phyloP scores from a whole-genome alignment of 1,284 basidiomycete genomes.

The Golubevia pallescens region DNA sequence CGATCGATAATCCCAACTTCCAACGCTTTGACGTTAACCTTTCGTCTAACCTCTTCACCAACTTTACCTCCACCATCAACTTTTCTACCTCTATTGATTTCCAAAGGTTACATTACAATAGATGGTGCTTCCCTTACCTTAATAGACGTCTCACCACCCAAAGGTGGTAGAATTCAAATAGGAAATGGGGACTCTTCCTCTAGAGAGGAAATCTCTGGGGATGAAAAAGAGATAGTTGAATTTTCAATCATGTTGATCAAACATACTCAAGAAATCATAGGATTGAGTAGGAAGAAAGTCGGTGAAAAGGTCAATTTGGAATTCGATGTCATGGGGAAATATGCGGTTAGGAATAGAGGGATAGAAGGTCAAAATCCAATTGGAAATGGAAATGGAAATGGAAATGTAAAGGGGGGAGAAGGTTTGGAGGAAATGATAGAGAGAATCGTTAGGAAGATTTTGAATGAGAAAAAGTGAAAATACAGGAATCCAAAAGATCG shows the following conservation, averaged over 20 bases:
- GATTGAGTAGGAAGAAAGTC: conserved; percentile 47
- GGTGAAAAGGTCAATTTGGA: conserved; percentile 60
- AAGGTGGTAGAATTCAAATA: conserved; percentile 27
- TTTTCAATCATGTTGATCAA: conserved; percentile 63
- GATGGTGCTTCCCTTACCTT: conserved; percentile 60
- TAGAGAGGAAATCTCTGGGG: not conserved
- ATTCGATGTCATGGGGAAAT: conserved; percentile 30
- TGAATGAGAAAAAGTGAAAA: too few species aligned
- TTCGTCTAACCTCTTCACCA: conserved; percentile 40
- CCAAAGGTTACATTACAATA: conserved; percentile 61
- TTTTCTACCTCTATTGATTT: conserved; percentile 54
- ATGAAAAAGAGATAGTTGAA: conserved; percentile 43
- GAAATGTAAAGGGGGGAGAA: too few species aligned
- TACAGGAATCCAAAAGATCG: too few species aligned
- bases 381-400: too few species aligned
- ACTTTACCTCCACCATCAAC: conserved; percentile 43
- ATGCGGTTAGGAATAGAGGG: too few species aligned
- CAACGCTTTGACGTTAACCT: conserved; percentile 53
- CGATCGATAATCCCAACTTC: conserved; percentile 46
- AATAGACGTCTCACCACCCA: conserved; percentile 55
- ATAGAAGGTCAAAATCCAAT: too few species aligned
- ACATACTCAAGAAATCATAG: conserved; percentile 62
- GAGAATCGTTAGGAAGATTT: too few species aligned
- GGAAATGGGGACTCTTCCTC: too few species aligned
- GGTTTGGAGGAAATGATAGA: too few species aligned